phyloP scores from a whole-genome alignment of 2,329 filamentous ascomycete genomes.

The Exophiala sp. region DNA sequence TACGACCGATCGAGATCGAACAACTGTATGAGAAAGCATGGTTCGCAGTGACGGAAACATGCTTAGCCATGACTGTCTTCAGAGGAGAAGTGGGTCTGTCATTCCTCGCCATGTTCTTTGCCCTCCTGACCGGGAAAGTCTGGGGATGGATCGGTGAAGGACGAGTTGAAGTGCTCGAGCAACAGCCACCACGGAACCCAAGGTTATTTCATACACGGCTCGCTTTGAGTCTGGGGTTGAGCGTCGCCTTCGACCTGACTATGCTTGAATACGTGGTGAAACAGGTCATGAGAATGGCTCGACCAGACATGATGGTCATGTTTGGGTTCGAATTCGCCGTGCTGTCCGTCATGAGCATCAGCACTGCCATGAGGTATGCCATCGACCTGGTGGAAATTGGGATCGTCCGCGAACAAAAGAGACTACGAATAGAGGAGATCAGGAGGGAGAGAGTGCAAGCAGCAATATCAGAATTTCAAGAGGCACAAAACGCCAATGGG shows the following conservation, averaged over 20 bases:
- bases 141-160: conserved; percentile 99
- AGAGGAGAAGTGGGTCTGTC: conserved; percentile 88
- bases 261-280: conserved; percentile 76
- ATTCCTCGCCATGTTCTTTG: conserved; percentile 95
- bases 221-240: conserved; percentile 69
- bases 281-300: conserved; percentile 76
- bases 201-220: conserved; percentile 80
- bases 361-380: conserved; percentile 71
- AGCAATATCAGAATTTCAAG: conserved; percentile 22
- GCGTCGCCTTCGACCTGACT: conserved; percentile 70
- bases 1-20: conserved; percentile 91
- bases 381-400: conserved; percentile 71
- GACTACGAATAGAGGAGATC: conserved; percentile 60
- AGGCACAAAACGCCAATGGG: conserved; percentile 6
- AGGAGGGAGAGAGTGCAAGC: conserved; percentile 50
- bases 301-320: conserved; percentile 99
- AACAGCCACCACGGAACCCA: conserved; percentile 86
- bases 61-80: conserved; percentile 97
- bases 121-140: conserved; percentile 85
- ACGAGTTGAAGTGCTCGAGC: conserved; percentile 86
- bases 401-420: conserved; percentile 69
- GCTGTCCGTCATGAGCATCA: conserved; percentile 69
- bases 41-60: conserved; percentile 96
- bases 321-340: conserved; percentile 97
- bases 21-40: conserved; percentile 96